Conservation (phyloP, 1,284 basidiomycete genomes). For the Hemileia vastatrix region DNA sequence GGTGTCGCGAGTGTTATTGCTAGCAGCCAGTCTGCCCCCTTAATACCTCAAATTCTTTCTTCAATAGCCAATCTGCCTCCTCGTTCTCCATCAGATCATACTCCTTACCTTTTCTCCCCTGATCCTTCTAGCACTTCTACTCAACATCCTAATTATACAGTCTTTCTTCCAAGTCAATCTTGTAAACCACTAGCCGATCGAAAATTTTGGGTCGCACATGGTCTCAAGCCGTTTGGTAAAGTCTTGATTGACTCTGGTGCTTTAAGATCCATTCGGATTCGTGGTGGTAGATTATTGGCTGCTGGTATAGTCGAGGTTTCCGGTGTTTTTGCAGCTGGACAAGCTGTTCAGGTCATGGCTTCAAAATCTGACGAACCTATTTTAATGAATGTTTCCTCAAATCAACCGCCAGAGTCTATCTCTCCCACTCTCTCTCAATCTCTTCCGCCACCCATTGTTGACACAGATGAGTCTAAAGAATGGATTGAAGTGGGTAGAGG, state of each 20-base stretch:
- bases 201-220: conserved; percentile 92
- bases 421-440: not conserved
- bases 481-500: conserved; percentile 85
- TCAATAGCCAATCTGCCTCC: conserved; percentile 1
- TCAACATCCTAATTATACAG: conserved; percentile 1
- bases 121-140: not conserved
- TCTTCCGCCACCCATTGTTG: not conserved
- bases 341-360: conserved; percentile 73
- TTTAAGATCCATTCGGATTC: conserved; percentile 67
- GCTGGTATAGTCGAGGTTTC: conserved; percentile 79
- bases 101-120: not conserved
- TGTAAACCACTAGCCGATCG: conserved; percentile 47
- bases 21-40: conserved; percentile 57
- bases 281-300: conserved; percentile 77
- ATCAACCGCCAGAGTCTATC: not conserved
- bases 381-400: not conserved
- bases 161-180: conserved; percentile 2
- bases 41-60: conserved; percentile 6
- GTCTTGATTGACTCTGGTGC: conserved; percentile 84
- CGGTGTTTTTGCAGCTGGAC: conserved; percentile 83
- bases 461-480: conserved; percentile 50
- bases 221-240: conserved; percentile 73
- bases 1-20: conserved; percentile 90
- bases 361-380: not conserved
- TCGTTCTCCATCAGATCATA: not conserved